Percentiles rank a stretch among this genome's conserved stretches.
Conservation (phyloP, 495 filamentous ascomycete genomes). For the Aspergillus bridgeri region DNA sequence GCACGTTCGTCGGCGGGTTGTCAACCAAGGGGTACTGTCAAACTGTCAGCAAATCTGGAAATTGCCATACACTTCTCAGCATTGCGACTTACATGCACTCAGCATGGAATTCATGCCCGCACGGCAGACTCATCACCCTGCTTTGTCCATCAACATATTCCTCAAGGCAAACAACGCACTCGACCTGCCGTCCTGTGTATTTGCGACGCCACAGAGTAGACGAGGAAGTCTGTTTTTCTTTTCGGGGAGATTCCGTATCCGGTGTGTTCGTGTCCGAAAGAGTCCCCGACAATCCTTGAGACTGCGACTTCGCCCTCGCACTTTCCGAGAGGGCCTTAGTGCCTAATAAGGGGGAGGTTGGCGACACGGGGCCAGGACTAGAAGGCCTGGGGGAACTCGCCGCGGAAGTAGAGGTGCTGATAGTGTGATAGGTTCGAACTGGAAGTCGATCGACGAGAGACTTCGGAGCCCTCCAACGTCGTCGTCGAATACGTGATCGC, state of each 20-base stretch:
- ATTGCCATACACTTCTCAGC: not conserved
- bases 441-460: slow-evolving; percentile 93
- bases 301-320: slow-evolving; percentile 54
- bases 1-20: slow-evolving; percentile 88
- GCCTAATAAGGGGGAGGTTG: slow-evolving; percentile 69
- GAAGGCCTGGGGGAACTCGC: slow-evolving; percentile 52
- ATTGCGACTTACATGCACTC: slow-evolving; percentile 88
- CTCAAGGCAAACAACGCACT: slow-evolving; percentile 97
- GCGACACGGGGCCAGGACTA: slow-evolving; percentile 54
- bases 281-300: slow-evolving; percentile 60
- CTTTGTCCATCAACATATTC: slow-evolving; percentile 96
- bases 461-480: slow-evolving; percentile 94
- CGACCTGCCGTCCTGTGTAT: slow-evolving; percentile 81
- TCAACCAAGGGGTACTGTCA: slow-evolving; percentile 94
- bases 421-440: slow-evolving; percentile 88
- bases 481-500: slow-evolving; percentile 81
- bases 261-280: slow-evolving; percentile 36
- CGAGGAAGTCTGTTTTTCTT: slow-evolving; percentile 48
- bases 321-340: slow-evolving; percentile 24
- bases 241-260: slow-evolving; percentile 31
- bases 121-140: slow-evolving; percentile 95
- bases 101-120: slow-evolving; percentile 95
- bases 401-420: slow-evolving; percentile 55
- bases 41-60: slow-evolving; percentile 14
- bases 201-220: slow-evolving; percentile 66